phyloP scores from a whole-genome alignment of 768 basidiomycete species.

The Tubosaeta brunneosetosa region DNA sequence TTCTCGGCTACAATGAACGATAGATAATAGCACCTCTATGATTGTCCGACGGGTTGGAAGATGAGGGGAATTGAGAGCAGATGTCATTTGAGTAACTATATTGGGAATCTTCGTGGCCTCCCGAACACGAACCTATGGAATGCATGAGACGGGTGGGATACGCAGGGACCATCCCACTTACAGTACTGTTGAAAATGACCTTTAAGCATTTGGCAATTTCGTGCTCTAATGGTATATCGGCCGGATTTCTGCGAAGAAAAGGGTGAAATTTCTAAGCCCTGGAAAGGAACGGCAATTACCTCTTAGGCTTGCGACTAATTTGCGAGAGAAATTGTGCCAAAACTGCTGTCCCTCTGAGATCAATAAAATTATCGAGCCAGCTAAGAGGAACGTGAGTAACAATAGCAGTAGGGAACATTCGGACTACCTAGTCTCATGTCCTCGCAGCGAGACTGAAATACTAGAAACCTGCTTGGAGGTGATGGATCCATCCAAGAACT shows the following conservation, averaged over 20 bases:
- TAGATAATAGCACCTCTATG: slow-evolving; percentile 73
- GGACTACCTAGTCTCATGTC: slow-evolving; percentile 72
- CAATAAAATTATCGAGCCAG: slow-evolving; percentile 77
- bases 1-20: slow-evolving; percentile 62
- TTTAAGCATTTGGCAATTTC: slow-evolving; percentile 87
- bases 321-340: slow-evolving; percentile 74
- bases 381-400: slow-evolving; percentile 37
- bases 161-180: slow-evolving; percentile 28
- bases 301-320: slow-evolving; percentile 66
- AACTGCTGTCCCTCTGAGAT: slow-evolving; percentile 77
- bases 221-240: slow-evolving; percentile 72
- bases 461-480: slow-evolving; percentile 76
- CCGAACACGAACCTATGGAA: slow-evolving; percentile 52
- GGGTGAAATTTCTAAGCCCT: neutral
- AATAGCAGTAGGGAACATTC: neutral
- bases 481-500: slow-evolving; percentile 82
- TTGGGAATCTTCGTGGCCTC: slow-evolving; percentile 71
- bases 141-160: slow-evolving; percentile 7
- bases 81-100: slow-evolving; percentile 75
- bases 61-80: slow-evolving; percentile 77
- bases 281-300: slow-evolving; percentile 39
- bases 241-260: slow-evolving; percentile 24
- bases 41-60: slow-evolving; percentile 73
- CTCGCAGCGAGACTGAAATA: slow-evolving; percentile 72
- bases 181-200: slow-evolving; percentile 68